Conservation (phyloP, 306 rosid genomes). For the Ziziphus jujuba region DNA sequence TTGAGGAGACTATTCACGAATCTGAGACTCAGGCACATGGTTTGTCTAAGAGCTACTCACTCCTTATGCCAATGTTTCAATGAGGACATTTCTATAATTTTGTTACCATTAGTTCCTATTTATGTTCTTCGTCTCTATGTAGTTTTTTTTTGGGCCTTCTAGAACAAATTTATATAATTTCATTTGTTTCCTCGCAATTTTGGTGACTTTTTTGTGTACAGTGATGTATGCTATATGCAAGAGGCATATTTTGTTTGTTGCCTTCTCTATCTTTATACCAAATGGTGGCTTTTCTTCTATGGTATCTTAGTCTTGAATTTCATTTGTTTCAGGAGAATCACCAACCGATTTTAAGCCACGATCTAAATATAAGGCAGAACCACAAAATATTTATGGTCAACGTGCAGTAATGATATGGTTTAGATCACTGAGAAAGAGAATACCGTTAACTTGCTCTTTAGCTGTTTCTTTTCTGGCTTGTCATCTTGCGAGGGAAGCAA, state of each 20-base stretch:
- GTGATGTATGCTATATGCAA: not conserved
- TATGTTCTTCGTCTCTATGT: too few species aligned
- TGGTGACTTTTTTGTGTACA: too few species aligned
- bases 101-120: too few species aligned
- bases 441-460: conserved; percentile 58
- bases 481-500: conserved; percentile 79
- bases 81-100: conserved; percentile 52
- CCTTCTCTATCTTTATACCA: not conserved
- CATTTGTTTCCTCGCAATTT: too few species aligned
- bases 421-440: conserved; percentile 60
- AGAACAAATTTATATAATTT: too few species aligned
- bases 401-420: conserved; percentile 65
- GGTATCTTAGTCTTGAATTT: conserved; percentile 8
- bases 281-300: not conserved
- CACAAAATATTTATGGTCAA: conserved; percentile 53
- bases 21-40: conserved; percentile 62
- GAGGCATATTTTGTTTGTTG: not conserved
- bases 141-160: too few species aligned
- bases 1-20: conserved; percentile 41
- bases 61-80: too few species aligned
- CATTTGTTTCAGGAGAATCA: conserved; percentile 47
- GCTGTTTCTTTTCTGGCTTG: conserved; percentile 75
- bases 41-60: conserved; percentile 16
- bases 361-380: conserved; percentile 43
- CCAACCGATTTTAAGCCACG: conserved; percentile 26